phyloP scores from a whole-genome alignment of 495 filamentous ascomycete species.

The Xylaria nigripes region DNA sequence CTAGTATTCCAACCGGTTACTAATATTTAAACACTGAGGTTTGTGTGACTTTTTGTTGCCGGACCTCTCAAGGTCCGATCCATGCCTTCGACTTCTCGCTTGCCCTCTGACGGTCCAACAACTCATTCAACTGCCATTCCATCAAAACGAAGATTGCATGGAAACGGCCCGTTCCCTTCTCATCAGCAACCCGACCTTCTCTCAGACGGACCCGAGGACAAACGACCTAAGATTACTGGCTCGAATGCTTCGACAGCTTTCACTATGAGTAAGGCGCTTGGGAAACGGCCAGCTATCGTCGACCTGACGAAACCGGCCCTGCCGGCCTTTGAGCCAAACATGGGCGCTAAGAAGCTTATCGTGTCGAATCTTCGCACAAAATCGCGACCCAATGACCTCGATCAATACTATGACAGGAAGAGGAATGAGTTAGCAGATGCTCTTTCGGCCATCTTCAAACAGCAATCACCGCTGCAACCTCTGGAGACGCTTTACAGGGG shows the following conservation, averaged over 20 bases:
- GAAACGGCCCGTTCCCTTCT: constrained; percentile 7
- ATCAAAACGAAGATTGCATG: constrained; percentile 20
- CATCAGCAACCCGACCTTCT: constrained; percentile 6
- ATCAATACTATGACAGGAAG: constrained; percentile 61
- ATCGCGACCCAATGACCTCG: constrained; percentile 29
- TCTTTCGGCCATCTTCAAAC: constrained; percentile 61
- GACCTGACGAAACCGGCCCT: constrained; percentile 18
- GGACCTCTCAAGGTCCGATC: constrained; percentile 23
- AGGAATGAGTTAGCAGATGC: constrained; percentile 66
- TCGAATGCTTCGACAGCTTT: neutral
- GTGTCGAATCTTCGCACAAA: constrained; percentile 77
- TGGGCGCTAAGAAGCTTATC: constrained; percentile 69
- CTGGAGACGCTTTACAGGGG: constrained; percentile 83
- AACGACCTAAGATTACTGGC: constrained; percentile 3
- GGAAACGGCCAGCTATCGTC: constrained; percentile 7
- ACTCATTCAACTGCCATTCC: constrained; percentile 16
- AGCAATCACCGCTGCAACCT: constrained; percentile 52
- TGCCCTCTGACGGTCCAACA: constrained; percentile 19
- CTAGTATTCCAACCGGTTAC: neutral
- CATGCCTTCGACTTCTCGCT: constrained; percentile 23
- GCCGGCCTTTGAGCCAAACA: constrained; percentile 44
- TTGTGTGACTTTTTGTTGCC: constrained; percentile 25
- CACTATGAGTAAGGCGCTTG: constrained; percentile 11
- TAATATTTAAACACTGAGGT: constrained; percentile 1
- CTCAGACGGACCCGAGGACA: constrained; percentile 7